Conservation (phyloP, 169 alveolate genomes). For the Eimeria necatrix region DNA sequence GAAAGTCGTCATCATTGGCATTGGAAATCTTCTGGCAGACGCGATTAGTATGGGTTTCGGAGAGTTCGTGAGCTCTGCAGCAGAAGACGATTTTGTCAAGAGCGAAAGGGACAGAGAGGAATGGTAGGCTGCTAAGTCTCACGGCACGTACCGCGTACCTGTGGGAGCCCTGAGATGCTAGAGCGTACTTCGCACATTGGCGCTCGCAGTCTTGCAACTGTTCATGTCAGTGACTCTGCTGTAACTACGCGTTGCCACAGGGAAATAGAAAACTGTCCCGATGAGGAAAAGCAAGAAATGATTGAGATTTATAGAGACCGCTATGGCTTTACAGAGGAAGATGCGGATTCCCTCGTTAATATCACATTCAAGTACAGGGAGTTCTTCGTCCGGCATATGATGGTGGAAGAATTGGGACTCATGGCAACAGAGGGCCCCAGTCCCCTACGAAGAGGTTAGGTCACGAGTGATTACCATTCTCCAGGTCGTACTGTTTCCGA, state of each 20-base stretch:
- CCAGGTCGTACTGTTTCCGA: not conserved
- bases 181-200: not conserved
- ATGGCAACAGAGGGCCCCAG: slow-evolving; percentile 88
- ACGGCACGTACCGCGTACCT: no score
- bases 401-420: slow-evolving; percentile 95
- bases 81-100: slow-evolving; percentile 89
- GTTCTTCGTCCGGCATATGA: slow-evolving; percentile 94
- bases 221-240: not conserved
- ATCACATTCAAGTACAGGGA: slow-evolving; percentile 91
- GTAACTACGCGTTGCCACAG: slow-evolving; percentile 77
- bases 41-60: slow-evolving; percentile 96
- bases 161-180: no score
- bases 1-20: slow-evolving; percentile 90
- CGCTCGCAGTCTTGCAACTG: not conserved
- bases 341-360: slow-evolving; percentile 92
- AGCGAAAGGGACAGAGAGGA: slow-evolving; percentile 90
- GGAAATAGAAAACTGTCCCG: slow-evolving; percentile 94
- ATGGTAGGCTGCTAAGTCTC: slow-evolving; percentile 79
- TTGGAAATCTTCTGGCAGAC: slow-evolving; percentile 94
- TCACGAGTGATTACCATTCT: not conserved
- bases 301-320: slow-evolving; percentile 90
- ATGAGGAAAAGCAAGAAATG: slow-evolving; percentile 93
- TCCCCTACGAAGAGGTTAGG: slow-evolving; percentile 84
- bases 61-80: slow-evolving; percentile 90
- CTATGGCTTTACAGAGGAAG: slow-evolving; percentile 91